These are phyloP conservation scores for Carex cristatella DNA, from an alignment of 176 grass and related monocot genomes.

Conservation along the genomic window DNA sequence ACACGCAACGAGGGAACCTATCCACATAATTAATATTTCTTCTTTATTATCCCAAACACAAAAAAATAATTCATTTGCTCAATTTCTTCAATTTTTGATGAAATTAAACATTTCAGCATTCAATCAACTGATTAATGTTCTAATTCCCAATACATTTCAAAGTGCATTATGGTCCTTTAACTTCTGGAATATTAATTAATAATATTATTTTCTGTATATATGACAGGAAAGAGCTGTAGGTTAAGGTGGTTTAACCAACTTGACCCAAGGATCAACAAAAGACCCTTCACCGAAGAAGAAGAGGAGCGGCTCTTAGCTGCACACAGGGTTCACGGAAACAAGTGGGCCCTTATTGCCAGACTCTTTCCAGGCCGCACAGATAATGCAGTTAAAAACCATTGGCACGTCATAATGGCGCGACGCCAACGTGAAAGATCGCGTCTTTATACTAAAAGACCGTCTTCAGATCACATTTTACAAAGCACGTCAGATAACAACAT, in stretches of 20 bases:
- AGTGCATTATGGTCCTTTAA: slow-evolving; percentile 2
- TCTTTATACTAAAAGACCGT: slow-evolving; percentile 18
- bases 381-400: slow-evolving; percentile 64
- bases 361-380: slow-evolving; percentile 57
- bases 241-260: slow-evolving; percentile 82
- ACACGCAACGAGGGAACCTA: neutral
- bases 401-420: slow-evolving; percentile 68
- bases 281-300: slow-evolving; percentile 52
- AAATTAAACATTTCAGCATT: neutral
- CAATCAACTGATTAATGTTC: neutral
- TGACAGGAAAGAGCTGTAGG: slow-evolving; percentile 65
- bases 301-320: slow-evolving; percentile 54
- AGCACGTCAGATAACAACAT: neutral
- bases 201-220: neutral
- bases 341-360: slow-evolving; percentile 53
- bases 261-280: slow-evolving; percentile 63
- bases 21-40: neutral
- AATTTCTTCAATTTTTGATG: neutral
- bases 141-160: neutral
- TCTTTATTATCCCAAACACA: neutral
- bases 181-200: neutral
- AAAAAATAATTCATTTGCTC: neutral
- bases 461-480: neutral
- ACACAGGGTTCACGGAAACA: slow-evolving; percentile 42
- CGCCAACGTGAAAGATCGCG: slow-evolving; percentile 30